These are phyloP conservation scores for Claviceps pusilla DNA, from an alignment of 2,329 filamentous ascomycete species.

Conservation along the genomic window DNA sequence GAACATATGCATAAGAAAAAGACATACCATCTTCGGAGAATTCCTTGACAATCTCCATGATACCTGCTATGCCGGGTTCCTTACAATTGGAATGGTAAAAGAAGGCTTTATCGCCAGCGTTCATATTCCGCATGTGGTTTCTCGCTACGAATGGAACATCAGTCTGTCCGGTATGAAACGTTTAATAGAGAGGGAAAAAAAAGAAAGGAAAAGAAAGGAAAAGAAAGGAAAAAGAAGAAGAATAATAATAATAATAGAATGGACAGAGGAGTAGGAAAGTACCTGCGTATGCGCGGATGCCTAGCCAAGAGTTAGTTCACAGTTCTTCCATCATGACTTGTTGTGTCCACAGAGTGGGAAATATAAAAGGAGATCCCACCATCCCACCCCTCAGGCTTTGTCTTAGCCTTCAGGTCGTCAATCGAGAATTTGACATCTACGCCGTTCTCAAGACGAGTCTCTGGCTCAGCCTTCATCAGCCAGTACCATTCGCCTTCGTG, in stretches of 20 bases:
- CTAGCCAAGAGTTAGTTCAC: conserved; percentile 12
- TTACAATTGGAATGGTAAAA: conserved; percentile 97
- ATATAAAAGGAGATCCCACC: conserved; percentile 37
- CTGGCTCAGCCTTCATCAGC: conserved; percentile 80
- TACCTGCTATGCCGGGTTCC: conserved; percentile 69
- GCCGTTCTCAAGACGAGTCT: conserved; percentile 72
- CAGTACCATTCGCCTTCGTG: conserved; percentile 44
- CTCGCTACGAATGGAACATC: conserved; percentile 36
- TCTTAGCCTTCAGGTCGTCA: conserved; percentile 63
- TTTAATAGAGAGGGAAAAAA: neutral
- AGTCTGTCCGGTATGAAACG: neutral
- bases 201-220: too few species aligned
- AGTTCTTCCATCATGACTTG: neutral
- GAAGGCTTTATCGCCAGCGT: conserved; percentile 78
- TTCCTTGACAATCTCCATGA: conserved; percentile 79
- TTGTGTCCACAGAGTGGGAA: neutral
- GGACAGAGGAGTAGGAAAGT: conserved; percentile 1
- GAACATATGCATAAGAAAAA: neutral
- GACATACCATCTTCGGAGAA: conserved; percentile 59
- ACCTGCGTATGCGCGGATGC: conserved; percentile 36
- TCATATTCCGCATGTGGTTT: conserved; percentile 87
- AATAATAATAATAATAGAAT: too few species aligned
- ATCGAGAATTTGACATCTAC: conserved; percentile 88
- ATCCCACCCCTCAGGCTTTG: conserved; percentile 77
- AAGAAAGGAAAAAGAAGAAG: too few species aligned